These are phyloP conservation scores for Monarda citriodora DNA, from an alignment of 305 asterid species.

Conservation along the genomic window DNA sequence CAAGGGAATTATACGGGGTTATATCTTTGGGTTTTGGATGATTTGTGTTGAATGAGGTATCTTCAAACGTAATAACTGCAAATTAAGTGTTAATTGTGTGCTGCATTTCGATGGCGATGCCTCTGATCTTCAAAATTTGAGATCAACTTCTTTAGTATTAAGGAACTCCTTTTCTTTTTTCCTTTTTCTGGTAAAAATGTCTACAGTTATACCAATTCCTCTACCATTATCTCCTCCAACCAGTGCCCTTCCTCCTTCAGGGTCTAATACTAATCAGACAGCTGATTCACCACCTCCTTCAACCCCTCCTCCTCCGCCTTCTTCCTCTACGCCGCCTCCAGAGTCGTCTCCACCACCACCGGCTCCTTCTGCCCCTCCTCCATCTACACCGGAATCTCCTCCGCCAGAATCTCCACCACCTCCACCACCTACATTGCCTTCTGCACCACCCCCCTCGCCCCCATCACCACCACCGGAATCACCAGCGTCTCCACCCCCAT, in stretches of 20 bases:
- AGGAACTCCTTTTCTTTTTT: not conserved
- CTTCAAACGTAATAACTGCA: conserved; percentile 1
- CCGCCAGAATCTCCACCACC: conserved; percentile 33
- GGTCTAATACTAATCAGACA: conserved; percentile 27
- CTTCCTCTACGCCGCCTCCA: conserved; percentile 42
- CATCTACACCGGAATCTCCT: conserved; percentile 24
- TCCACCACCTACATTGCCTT: conserved; percentile 30
- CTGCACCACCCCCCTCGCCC: conserved; percentile 34
- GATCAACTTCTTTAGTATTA: not conserved
- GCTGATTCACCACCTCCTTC: conserved; percentile 41
- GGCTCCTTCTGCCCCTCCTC: conserved; percentile 37
- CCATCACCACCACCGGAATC: conserved; percentile 26
- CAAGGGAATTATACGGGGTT: conserved; percentile 8
- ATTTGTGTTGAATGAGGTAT: conserved; percentile 13
- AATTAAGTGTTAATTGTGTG: conserved; percentile 12
- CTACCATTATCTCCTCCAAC: conserved; percentile 37
- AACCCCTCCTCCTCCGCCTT: conserved; percentile 39
- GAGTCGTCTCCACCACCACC: conserved; percentile 39
- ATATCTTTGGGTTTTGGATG: conserved; percentile 13
- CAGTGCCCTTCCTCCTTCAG: conserved; percentile 22
- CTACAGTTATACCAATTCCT: conserved; percentile 53
- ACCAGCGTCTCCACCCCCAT: conserved; percentile 23
- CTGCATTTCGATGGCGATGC: conserved; percentile 30
- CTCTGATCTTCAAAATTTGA: conserved; percentile 22
- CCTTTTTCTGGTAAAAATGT: conserved; percentile 27